Percentiles rank a stretch among this genome's conserved stretches.
Evolutionary conservation across 1,284 basidiomycete genomes (phyloP).

Genomic region (Fomitopsis betulina): DNA sequence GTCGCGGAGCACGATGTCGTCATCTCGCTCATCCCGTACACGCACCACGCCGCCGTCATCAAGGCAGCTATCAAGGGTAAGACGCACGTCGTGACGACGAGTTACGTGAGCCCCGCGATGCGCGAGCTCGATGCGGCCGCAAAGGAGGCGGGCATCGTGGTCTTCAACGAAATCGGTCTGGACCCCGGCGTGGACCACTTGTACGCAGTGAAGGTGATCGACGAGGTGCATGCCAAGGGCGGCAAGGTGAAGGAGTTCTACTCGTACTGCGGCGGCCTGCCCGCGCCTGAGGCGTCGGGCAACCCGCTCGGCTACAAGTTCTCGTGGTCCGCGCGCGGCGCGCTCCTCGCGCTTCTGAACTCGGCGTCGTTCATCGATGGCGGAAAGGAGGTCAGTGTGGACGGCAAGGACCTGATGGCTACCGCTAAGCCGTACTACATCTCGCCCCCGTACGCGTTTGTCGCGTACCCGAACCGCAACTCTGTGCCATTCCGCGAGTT

Average conservation of each 20-base stretch:
- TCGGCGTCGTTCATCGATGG: constrained; percentile 78
- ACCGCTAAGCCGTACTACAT: constrained; percentile 94
- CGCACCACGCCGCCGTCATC: constrained; percentile 88
- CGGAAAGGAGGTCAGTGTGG: constrained; percentile 62
- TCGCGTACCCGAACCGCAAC: constrained; percentile 97
- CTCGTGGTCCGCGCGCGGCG: constrained; percentile 97
- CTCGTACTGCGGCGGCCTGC: constrained; percentile 96
- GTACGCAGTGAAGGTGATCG: constrained; percentile 96
- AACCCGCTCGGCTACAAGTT: constrained; percentile 99
- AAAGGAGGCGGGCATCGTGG: constrained; percentile 88
- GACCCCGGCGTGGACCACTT: constrained; percentile 95
- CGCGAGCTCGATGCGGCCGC: constrained; percentile 81
- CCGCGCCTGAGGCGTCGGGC: constrained; percentile 84
- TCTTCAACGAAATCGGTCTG: constrained; percentile 98
- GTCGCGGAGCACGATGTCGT: constrained; percentile 90
- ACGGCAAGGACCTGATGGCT: constrained; percentile 77
- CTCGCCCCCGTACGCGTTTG: constrained; percentile 93
- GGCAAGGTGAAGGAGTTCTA: constrained; percentile 95
- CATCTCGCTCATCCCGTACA: constrained; percentile 97
- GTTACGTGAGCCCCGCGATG: constrained; percentile 91
- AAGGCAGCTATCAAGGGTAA: constrained; percentile 94
- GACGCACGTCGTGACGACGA: constrained; percentile 95
- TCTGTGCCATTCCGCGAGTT: constrained; percentile 82
- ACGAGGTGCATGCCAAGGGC: constrained; percentile 90
- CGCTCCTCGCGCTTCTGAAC: constrained; percentile 93